A percentile compares a stretch with the other conserved stretches of the same genome.
These are phyloP conservation scores for Solanum peruvianum DNA, from an alignment of 257 asterid genomes.

Conservation along the genomic window DNA sequence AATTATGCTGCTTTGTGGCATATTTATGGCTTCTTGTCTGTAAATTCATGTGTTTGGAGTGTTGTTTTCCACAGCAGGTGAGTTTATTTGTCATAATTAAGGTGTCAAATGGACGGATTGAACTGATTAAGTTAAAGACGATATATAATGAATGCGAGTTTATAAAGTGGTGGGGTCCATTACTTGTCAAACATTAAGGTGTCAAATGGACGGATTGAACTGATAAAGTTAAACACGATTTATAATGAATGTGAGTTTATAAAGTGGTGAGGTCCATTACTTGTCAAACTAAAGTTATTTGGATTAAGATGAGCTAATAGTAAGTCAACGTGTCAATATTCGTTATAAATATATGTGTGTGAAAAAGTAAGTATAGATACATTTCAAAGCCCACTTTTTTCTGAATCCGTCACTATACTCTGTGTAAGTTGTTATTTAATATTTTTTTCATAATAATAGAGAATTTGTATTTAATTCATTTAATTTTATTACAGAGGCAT, in stretches of 20 bases:
- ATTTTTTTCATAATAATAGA: neutral
- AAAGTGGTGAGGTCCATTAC: too few relatives aligned
- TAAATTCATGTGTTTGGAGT: slow-evolving; percentile 82
- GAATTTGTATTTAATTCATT: neutral
- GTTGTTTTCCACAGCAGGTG: slow-evolving; percentile 72
- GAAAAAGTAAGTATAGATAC: neutral
- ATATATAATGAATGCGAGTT: neutral
- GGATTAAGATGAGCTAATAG: neutral
- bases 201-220: too few relatives aligned
- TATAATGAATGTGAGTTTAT: too few relatives aligned
- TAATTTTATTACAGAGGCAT: slow-evolving; percentile 40
- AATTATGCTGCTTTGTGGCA: slow-evolving; percentile 79
- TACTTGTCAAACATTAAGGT: neutral
- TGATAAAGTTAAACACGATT: too few relatives aligned
- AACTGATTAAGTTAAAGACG: neutral
- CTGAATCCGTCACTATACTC: neutral
- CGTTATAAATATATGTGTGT: neutral
- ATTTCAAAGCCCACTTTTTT: neutral
- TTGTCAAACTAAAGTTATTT: neutral
- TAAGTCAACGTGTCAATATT: neutral
- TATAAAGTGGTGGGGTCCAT: neutral
- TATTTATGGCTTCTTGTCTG: slow-evolving; percentile 50
- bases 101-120: neutral
- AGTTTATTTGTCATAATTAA: slow-evolving; percentile 5
- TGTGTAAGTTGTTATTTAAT: neutral